These are phyloP conservation scores for Gossypium herbaceum DNA, from an alignment of 345 rosid species.

Conservation along the genomic window DNA sequence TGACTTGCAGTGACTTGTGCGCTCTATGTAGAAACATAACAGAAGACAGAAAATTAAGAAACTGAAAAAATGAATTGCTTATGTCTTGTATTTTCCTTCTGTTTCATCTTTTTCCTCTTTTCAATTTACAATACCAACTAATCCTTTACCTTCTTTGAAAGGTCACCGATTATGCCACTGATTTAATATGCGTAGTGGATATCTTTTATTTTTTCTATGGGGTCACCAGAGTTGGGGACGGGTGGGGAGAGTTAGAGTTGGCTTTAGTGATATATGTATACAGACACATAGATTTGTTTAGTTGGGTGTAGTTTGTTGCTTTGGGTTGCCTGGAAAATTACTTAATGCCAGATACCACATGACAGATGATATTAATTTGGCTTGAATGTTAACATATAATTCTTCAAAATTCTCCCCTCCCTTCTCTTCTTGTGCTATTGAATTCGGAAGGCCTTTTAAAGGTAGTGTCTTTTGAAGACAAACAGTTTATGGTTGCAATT, in stretches of 20 bases:
- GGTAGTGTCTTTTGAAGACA: background rate
- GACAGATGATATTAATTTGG: background rate
- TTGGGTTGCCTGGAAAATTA: background rate
- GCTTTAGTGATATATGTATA: background rate
- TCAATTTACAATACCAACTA: background rate
- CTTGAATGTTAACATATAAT: background rate
- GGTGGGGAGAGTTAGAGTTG: background rate
- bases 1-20: background rate
- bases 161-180: background rate
- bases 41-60: background rate
- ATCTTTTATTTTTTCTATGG: background rate
- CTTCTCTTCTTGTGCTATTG: background rate
- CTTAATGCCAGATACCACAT: background rate
- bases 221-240: background rate
- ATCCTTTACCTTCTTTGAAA: background rate
- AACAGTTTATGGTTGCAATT: background rate
- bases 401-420: background rate
- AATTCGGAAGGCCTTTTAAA: background rate
- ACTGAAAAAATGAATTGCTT: background rate
- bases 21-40: background rate
- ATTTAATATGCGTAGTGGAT: background rate
- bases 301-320: background rate
- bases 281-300: background rate
- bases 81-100: background rate
- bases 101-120: background rate